Evolutionary conservation across 192 early-diverging fungal species (phyloP).

Genomic region (Phycomyces blakesleeanus): DNA sequence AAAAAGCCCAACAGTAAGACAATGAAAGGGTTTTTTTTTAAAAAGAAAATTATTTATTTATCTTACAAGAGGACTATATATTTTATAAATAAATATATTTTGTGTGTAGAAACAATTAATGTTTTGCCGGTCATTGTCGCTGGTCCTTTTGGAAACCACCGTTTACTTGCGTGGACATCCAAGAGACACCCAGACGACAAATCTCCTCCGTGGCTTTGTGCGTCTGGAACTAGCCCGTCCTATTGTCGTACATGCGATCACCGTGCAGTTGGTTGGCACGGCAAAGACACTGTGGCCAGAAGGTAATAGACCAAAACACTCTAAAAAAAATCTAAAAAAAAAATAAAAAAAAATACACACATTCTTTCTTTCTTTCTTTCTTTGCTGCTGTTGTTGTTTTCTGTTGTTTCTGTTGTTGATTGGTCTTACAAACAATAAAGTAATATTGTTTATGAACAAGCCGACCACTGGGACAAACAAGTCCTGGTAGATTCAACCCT

Average conservation of each 20-base stretch:
- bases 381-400: not conserved
- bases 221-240: conserved; percentile 10
- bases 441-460: not conserved
- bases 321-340: no score
- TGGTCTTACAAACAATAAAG: not conserved
- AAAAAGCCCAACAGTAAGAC: no score
- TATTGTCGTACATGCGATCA: conserved; percentile 15
- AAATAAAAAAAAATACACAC: no score
- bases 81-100: no score
- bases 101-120: not conserved
- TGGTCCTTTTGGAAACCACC: conserved; percentile 28
- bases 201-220: conserved; percentile 26
- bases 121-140: conserved; percentile 27
- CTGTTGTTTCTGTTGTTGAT: not conserved
- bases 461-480: conserved; percentile 28
- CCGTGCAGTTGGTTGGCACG: conserved; percentile 23
- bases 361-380: no score
- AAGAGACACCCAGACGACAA: conserved; percentile 14
- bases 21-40: no score
- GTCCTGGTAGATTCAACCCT: conserved; percentile 19
- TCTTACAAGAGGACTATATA: no score
- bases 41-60: no score
- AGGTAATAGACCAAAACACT: conserved; percentile 8
- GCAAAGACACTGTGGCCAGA: conserved; percentile 36
- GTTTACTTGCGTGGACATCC: conserved; percentile 24